phyloP scores from a whole-genome alignment of 176 grass and related monocot genomes.

The Pontederia paniculata region DNA sequence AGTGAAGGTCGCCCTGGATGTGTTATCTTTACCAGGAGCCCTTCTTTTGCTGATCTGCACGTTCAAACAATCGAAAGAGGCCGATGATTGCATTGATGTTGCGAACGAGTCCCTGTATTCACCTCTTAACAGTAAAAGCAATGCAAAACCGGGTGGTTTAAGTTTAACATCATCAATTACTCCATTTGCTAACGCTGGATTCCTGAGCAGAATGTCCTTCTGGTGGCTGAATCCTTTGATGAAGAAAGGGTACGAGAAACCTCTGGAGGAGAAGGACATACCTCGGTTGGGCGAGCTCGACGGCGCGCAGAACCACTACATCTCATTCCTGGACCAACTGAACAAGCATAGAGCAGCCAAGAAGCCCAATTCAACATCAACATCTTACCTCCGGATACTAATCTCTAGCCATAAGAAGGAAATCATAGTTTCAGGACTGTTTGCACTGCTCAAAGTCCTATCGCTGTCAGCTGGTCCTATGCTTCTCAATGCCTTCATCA shows the following conservation, averaged over 20 bases:
- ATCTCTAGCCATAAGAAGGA: constrained; percentile 61
- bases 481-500: constrained; percentile 79
- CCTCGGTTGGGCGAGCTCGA: constrained; percentile 41
- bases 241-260: constrained; percentile 67
- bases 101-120: constrained; percentile 1
- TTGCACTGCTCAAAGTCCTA: constrained; percentile 78
- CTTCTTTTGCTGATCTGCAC: constrained; percentile 7
- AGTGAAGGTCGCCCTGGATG: background rate
- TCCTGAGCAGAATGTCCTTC: constrained; percentile 65
- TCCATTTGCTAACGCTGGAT: constrained; percentile 48
- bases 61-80: constrained; percentile 3
- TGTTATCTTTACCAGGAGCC: constrained; percentile 10
- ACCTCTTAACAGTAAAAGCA: constrained; percentile 5
- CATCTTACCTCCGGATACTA: constrained; percentile 52
- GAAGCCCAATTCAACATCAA: constrained; percentile 21
- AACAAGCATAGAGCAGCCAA: constrained; percentile 3
- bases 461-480: constrained; percentile 55
- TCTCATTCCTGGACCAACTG: constrained; percentile 46
- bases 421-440: constrained; percentile 56
- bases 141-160: background rate
- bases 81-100: background rate
- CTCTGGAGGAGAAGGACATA: constrained; percentile 79
- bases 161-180: constrained; percentile 15
- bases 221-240: constrained; percentile 89
- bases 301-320: constrained; percentile 38